phyloP scores from a whole-genome alignment of 495 filamentous ascomycete genomes.

The Wilcoxina mikolae region DNA sequence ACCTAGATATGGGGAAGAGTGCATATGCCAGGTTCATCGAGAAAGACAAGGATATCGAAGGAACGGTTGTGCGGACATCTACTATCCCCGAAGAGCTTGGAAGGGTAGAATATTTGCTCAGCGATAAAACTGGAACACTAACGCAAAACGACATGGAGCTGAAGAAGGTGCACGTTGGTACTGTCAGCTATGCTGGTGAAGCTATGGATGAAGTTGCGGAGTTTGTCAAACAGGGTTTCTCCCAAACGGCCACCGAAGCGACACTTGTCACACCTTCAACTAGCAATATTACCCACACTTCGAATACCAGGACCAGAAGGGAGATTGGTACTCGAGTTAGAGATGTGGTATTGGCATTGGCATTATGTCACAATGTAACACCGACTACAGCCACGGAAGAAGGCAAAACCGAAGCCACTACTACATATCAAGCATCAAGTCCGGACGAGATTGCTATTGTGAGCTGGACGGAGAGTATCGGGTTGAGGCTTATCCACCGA shows the following conservation, averaged over 20 bases:
- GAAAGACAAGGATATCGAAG: slow-evolving; percentile 71
- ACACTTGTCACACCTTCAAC: slow-evolving; percentile 61
- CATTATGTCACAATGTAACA: slow-evolving; percentile 94
- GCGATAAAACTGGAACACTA: slow-evolving; percentile 92
- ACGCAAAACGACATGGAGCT: slow-evolving; percentile 99
- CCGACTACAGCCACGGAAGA: slow-evolving; percentile 74
- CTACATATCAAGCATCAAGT: slow-evolving; percentile 86
- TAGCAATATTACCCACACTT: slow-evolving; percentile 39
- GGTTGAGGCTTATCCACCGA: slow-evolving; percentile 67
- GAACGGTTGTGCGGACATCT: slow-evolving; percentile 84
- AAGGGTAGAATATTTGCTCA: slow-evolving; percentile 88
- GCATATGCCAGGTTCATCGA: slow-evolving; percentile 96
- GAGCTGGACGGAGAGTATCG: slow-evolving; percentile 84
- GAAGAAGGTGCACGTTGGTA: slow-evolving; percentile 96
- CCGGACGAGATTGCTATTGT: slow-evolving; percentile 99
- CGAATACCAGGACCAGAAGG: slow-evolving; percentile 63
- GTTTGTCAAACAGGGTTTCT: slow-evolving; percentile 71
- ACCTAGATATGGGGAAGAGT: slow-evolving; percentile 90
- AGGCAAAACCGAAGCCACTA: slow-evolving; percentile 48
- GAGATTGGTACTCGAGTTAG: slow-evolving; percentile 88
- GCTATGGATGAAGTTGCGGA: slow-evolving; percentile 92
- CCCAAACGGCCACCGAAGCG: slow-evolving; percentile 32
- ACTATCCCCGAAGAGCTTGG: slow-evolving; percentile 96
- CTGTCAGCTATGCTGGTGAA: slow-evolving; percentile 93
- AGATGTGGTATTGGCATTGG: slow-evolving; percentile 79